phyloP scores from a whole-genome alignment of 2,329 filamentous ascomycete genomes.

The Diatrype stigma region DNA sequence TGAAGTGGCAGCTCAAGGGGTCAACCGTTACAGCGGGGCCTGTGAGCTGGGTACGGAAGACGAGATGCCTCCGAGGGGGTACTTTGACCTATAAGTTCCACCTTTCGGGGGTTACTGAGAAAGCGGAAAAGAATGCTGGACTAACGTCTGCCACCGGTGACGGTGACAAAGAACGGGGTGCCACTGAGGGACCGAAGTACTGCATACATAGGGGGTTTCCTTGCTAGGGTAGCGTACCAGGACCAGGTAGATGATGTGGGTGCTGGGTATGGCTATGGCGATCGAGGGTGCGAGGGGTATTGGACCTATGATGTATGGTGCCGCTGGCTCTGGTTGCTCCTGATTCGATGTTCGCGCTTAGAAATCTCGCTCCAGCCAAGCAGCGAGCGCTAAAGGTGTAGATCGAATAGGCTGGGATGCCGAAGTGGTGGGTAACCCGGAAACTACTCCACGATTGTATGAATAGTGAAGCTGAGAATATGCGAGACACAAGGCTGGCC shows the following conservation, averaged over 20 bases:
- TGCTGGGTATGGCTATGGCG: neutral
- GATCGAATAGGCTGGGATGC: neutral
- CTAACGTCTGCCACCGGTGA: neutral
- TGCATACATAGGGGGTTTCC: neutral
- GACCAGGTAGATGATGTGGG: neutral
- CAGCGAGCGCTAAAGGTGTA: neutral
- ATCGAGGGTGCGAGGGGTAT: too few relatives aligned
- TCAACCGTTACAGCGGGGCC: slow-evolving; percentile 26
- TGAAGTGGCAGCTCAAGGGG: slow-evolving; percentile 29
- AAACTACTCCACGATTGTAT: neutral
- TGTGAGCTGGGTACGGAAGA: slow-evolving; percentile 20
- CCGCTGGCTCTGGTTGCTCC: neutral
- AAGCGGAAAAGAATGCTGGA: neutral
- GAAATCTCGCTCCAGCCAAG: neutral
- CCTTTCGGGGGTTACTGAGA: neutral
- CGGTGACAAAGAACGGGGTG: neutral
- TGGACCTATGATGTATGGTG: neutral
- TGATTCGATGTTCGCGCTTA: neutral
- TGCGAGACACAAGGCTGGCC: neutral
- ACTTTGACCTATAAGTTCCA: neutral
- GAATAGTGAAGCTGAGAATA: neutral
- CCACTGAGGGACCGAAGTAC: neutral
- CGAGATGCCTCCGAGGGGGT: slow-evolving; percentile 1
- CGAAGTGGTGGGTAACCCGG: neutral
- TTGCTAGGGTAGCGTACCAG: neutral